A percentile compares a stretch with the other conserved stretches of the same genome.
phyloP scores from a whole-genome alignment of 2,329 filamentous ascomycete species.

The Pestalotiopsis sp. region DNA sequence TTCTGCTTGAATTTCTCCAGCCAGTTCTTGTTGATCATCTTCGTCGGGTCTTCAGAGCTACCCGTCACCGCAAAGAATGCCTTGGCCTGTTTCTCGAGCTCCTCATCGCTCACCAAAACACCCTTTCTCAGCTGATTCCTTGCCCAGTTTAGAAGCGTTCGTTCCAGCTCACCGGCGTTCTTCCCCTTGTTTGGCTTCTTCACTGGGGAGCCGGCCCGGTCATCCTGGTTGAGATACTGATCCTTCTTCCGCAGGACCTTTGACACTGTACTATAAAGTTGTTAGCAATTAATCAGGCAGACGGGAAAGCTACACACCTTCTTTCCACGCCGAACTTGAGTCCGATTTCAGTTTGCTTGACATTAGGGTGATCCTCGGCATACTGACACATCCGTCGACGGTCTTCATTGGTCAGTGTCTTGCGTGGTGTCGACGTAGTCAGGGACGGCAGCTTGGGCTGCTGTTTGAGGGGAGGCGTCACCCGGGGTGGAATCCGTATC shows the following conservation, averaged over 20 bases:
- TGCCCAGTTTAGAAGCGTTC: slow-evolving; percentile 85
- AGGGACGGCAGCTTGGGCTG: slow-evolving; percentile 52
- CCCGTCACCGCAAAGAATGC: slow-evolving; percentile 74
- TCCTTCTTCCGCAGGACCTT: slow-evolving; percentile 95
- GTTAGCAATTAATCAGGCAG: slow-evolving; percentile 28
- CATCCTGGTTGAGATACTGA: slow-evolving; percentile 84
- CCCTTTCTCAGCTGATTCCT: slow-evolving; percentile 80
- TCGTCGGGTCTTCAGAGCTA: slow-evolving; percentile 70
- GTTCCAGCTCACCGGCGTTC: slow-evolving; percentile 76
- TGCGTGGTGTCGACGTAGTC: slow-evolving; percentile 68
- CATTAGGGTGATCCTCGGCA: slow-evolving; percentile 83
- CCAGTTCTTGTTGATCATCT: slow-evolving; percentile 75
- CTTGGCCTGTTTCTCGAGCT: slow-evolving; percentile 81
- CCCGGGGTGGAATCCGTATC: slow-evolving; percentile 59
- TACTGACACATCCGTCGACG: slow-evolving; percentile 92
- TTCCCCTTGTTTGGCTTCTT: slow-evolving; percentile 79
- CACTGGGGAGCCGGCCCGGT: slow-evolving; percentile 75
- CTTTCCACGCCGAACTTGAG: slow-evolving; percentile 93
- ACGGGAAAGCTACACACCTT: slow-evolving; percentile 65
- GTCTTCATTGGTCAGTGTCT: slow-evolving; percentile 89
- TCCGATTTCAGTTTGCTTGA: slow-evolving; percentile 96
- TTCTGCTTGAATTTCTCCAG: slow-evolving; percentile 96
- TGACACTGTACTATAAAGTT: slow-evolving; percentile 82
- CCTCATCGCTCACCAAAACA: slow-evolving; percentile 72
- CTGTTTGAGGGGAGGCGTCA: slow-evolving; percentile 47